These are phyloP conservation scores for Cubamyces sp. DNA, from an alignment of 768 basidiomycete species.

Conservation along the genomic window DNA sequence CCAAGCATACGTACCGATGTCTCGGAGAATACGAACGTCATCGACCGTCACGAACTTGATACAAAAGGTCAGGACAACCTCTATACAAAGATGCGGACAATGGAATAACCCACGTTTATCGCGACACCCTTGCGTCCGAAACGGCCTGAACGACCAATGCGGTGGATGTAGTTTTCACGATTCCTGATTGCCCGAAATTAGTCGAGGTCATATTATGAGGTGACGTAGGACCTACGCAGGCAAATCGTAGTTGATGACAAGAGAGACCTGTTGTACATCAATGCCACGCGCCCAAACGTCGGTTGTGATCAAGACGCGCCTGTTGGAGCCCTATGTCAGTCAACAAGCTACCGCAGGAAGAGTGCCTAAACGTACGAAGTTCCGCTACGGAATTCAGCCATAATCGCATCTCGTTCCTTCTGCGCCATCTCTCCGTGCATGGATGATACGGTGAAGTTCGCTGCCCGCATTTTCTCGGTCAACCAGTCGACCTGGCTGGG, in stretches of 20 bases:
- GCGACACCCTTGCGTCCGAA: constrained; percentile 99
- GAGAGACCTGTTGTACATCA: constrained; percentile 96
- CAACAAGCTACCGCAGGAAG: neutral
- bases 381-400: constrained; percentile 94
- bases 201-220: neutral
- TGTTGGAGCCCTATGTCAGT: constrained; percentile 32
- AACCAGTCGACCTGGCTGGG: constrained; percentile 88
- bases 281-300: constrained; percentile 99
- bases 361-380: constrained; percentile 66
- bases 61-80: constrained; percentile 1
- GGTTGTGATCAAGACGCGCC: constrained; percentile 93
- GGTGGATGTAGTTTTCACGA: constrained; percentile 99
- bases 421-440: constrained; percentile 98
- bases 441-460: constrained; percentile 97
- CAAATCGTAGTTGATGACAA: constrained; percentile 97
- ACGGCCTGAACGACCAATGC: constrained; percentile 98
- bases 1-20: constrained; percentile 71
- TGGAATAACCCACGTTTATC: constrained; percentile 76
- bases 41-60: constrained; percentile 89
- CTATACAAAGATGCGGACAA: neutral
- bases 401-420: constrained; percentile 93
- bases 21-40: constrained; percentile 94
- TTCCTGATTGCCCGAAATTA: constrained; percentile 51
- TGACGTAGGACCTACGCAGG: constrained; percentile 66
- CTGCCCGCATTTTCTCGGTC: constrained; percentile 98